Base-by-base conservation (phyloP, 192 early-diverging fungal genomes). In the Podila minutissima region DNA sequence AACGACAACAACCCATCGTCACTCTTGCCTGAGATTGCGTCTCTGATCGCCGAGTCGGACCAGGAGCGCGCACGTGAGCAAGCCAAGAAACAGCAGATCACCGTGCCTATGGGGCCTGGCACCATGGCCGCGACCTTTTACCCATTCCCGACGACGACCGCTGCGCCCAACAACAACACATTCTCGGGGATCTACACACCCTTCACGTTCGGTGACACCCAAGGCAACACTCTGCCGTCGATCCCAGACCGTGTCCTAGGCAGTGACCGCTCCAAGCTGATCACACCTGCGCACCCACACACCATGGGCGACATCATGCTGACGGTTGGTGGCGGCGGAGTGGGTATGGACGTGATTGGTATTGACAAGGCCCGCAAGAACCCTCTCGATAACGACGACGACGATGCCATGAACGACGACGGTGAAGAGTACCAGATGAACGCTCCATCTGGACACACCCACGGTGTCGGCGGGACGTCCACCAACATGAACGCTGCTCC, bases 291-390 rank as follows among this genome's bases (percentile, higher is more conserved):
- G 6, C 53, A 55, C 53, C n/a, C 53, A 55, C 53, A 55, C 53
- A 55, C 53, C 17, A 55, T 55, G 53, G 53, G 53, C 11, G 53
- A 55, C 24, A 55, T 55, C n/a, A 55, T 55, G 53, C n/a, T 55
- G n/a, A 24, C 53, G 6, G 53, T 55, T 55, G 53, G 53, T 55
- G 22, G 24, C 53, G 24, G 53, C n/a, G 41, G 41, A 3, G 41
- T 1, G 1, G 41, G 41, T 3, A 46, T 46, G 41, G 41, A 46
- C 2, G 41, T 46, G 41, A 46, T 46, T 17, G 41, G 41, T 12
- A 46, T 46, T 17, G 15, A 46, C 41, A 46, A 4, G 11, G 15
- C 41, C 41, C 41, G 41, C 41, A 46, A 46, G 41, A 46, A 46
- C 41, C 41, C 41, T 46, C 41, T 46, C 1, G 15, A 55, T 10